These are phyloP conservation scores for Aspergillus tubingensis DNA, from an alignment of 2,329 filamentous ascomycete species.

Conservation along the genomic window DNA sequence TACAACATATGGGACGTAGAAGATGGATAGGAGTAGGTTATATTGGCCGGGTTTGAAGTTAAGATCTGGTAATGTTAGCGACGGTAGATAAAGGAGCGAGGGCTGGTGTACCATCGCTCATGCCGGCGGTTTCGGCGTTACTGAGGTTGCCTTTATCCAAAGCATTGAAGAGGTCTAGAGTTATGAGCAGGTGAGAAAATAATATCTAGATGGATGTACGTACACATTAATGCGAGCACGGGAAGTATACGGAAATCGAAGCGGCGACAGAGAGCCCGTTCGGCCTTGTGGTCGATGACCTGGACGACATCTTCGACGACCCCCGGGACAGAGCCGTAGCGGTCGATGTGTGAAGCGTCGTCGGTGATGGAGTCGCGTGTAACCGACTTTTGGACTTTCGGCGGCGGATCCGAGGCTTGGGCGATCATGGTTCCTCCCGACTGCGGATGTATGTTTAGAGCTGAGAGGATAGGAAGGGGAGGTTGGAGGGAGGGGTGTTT, in stretches of 20 bases:
- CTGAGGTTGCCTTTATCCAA: conserved; percentile 55
- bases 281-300: conserved; percentile 49
- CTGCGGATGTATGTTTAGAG: background rate
- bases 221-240: conserved; percentile 60
- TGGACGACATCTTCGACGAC: conserved; percentile 31
- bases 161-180: conserved; percentile 57
- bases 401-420: conserved; percentile 6
- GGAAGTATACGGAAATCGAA: conserved; percentile 56
- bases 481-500: background rate
- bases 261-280: conserved; percentile 55
- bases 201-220: conserved; percentile 11
- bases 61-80: conserved; percentile 42
- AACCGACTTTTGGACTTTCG: conserved; percentile 10
- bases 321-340: conserved; percentile 17
- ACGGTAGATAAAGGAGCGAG: background rate
- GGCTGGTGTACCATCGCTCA: conserved; percentile 40
- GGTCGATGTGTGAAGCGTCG: conserved; percentile 13
- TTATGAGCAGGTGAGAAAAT: background rate
- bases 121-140: conserved; percentile 59
- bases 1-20: conserved; percentile 74
- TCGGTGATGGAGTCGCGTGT: conserved; percentile 6
- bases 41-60: conserved; percentile 65
- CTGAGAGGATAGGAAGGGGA: background rate
- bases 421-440: background rate
- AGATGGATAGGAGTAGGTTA: conserved; percentile 69